Conservation (phyloP, 2,329 filamentous ascomycete species). For the Xylariaceae sp. region DNA sequence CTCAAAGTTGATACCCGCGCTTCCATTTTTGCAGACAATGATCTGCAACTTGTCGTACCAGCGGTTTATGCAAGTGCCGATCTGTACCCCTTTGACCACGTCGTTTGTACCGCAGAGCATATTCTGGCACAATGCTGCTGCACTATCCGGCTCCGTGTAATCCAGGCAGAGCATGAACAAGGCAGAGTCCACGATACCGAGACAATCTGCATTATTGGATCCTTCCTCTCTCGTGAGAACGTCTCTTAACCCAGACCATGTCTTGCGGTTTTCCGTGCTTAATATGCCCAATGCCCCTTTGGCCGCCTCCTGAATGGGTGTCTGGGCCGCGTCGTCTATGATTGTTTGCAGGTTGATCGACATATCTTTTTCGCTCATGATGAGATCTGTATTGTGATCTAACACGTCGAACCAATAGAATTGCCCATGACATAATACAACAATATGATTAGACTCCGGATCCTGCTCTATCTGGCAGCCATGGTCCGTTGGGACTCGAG, state of each 20-base stretch:
- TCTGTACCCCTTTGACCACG: constrained; percentile 88
- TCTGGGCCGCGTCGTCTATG: constrained; percentile 83
- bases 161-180: constrained; percentile 91
- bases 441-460: constrained; percentile 85
- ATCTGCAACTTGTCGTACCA: constrained; percentile 99
- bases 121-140: constrained; percentile 87
- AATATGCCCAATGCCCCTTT: constrained; percentile 90
- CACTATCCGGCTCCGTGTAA: constrained; percentile 78
- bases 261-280: constrained; percentile 93
- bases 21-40: constrained; percentile 98
- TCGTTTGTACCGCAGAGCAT: constrained; percentile 97
- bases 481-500: constrained; percentile 87
- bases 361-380: constrained; percentile 95
- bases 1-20: constrained; percentile 98
- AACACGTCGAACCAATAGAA: constrained; percentile 99
- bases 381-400: constrained; percentile 88
- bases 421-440: constrained; percentile 90
- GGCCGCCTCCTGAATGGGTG: constrained; percentile 89
- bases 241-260: constrained; percentile 89
- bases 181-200: constrained; percentile 93
- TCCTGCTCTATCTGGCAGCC: constrained; percentile 96
- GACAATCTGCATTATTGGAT: constrained; percentile 92
- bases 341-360: constrained; percentile 89
- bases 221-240: constrained; percentile 79
- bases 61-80: constrained; percentile 94